Percentiles rank a stretch among this genome's conserved stretches.
Evolutionary conservation across 1,139 yeast genomes (phyloP).

Genomic region (Lizanozyma gosingica): DNA sequence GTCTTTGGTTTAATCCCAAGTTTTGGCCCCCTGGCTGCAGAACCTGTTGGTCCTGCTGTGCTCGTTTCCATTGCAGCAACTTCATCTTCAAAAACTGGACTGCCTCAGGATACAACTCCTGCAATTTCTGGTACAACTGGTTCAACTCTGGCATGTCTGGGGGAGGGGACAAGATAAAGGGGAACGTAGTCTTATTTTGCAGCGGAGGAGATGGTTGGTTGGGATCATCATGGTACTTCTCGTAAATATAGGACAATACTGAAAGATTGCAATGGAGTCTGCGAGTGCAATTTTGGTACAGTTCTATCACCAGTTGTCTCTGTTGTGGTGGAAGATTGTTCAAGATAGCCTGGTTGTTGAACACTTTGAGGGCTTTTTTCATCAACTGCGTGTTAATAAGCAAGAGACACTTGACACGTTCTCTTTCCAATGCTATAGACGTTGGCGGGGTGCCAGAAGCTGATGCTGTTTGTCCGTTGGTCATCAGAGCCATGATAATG

Average conservation of each 20-base stretch:
- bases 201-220: conserved; percentile 8
- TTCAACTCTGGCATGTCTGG: conserved; percentile 46
- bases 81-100: conserved; percentile 40
- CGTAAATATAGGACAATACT: conserved; percentile 44
- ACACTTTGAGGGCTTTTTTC: conserved; percentile 36
- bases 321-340: conserved; percentile 29
- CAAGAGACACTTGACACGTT: conserved; percentile 42
- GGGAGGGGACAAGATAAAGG: conserved; percentile 46
- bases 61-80: conserved; percentile 33
- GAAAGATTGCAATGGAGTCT: conserved; percentile 47
- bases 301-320: conserved; percentile 31
- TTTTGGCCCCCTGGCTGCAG: conserved; percentile 7
- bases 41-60: conserved; percentile 12
- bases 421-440: conserved; percentile 18
- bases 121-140: conserved; percentile 37
- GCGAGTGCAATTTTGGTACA: conserved; percentile 42
- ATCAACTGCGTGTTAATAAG: conserved; percentile 45
- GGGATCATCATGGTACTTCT: conserved; percentile 35
- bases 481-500: no score
- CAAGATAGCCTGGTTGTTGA: conserved; percentile 28
- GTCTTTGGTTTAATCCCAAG: conserved; percentile 8
- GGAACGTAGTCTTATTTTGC: conserved; percentile 33
- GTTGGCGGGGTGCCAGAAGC: no score
- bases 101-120: conserved; percentile 49
- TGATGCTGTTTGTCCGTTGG: no score